Base-by-base conservation (phyloP, 139 green algal genomes). In the Deuterostichococcus epilithicus region DNA sequence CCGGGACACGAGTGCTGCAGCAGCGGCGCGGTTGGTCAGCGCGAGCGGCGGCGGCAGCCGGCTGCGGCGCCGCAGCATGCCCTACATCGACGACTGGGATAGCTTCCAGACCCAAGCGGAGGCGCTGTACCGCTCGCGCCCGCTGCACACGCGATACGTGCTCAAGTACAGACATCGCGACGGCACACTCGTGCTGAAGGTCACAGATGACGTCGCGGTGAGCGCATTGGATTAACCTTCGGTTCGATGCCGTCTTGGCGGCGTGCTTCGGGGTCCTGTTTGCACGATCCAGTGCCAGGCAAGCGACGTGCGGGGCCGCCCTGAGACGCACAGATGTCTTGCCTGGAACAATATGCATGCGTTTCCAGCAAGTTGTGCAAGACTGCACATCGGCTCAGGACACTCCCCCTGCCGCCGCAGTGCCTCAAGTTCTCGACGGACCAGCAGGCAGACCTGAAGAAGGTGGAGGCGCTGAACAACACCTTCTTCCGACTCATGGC, bases 391-490 rank as follows among this genome's bases (percentile, higher is more conserved):
- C 8, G 42, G 42, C 42, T 52, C 13, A 52, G 8, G 13, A 23
- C 13, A 8, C 13, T 52, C 8, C 52, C 13, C 28, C 3, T 63
- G 52, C 52, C 52, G 3, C 52, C 69, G 75, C 87, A 96, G 92
- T 93, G 87, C 70, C 42, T 98, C 20, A 90, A 97, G 70, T 98
- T 90, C 77, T 91, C 91, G 69, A 98, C 94, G 33, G 90, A 97
- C 59, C 92, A 98, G 83, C 80, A 89, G 76, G 30, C 88, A 38
- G 94, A 98, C 80, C 69, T 97, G 23, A 94, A 91, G 78, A 92
- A 92, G 76, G 76, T 98, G 42, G 94, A 98, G 74, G 88, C 90
- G 76, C 78, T 98, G 0, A 98, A 94, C 69, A 80, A 84, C 25
- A 79, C 92, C n/a, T 95, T 98, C 76, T 92, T 98, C 36, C 74